These are phyloP conservation scores for Colletotrichum orbiculare DNA, from an alignment of 2,329 filamentous ascomycete genomes.

Conservation along the genomic window DNA sequence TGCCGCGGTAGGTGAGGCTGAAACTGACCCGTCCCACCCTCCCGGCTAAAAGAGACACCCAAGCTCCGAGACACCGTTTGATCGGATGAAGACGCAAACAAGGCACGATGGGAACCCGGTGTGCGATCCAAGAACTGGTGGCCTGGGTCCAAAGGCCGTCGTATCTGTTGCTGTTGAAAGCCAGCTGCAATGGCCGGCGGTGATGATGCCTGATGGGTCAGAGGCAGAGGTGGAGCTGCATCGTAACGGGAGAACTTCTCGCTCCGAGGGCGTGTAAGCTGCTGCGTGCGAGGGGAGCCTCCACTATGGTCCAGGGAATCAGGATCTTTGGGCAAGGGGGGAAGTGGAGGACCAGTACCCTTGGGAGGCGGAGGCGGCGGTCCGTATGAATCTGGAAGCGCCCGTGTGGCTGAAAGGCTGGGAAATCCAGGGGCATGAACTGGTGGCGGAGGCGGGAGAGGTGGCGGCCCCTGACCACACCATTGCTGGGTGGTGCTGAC, in stretches of 20 bases:
- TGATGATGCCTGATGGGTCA: slow-evolving; percentile 17
- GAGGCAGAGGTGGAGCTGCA: slow-evolving; percentile 58
- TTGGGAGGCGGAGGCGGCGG: slow-evolving; percentile 69
- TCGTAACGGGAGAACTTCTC: slow-evolving; percentile 55
- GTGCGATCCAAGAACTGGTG: too few species aligned
- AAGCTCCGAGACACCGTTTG: too few species aligned
- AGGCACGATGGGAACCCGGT: too few species aligned
- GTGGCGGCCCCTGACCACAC: slow-evolving; percentile 64
- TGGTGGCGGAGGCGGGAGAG: slow-evolving; percentile 77
- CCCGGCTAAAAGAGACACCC: too few species aligned
- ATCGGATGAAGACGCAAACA: too few species aligned
- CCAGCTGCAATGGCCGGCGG: too few species aligned
- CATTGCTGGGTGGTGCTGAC: slow-evolving; percentile 46
- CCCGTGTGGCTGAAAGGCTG: slow-evolving; percentile 49
- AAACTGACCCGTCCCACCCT: slow-evolving; percentile 20
- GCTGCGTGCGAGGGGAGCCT: slow-evolving; percentile 33
- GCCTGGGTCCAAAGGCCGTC: too few species aligned
- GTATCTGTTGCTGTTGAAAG: too few species aligned
- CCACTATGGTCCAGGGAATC: not conserved
- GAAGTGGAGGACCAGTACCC: slow-evolving; percentile 47
- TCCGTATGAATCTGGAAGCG: slow-evolving; percentile 45
- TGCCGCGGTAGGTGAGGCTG: slow-evolving; percentile 42
- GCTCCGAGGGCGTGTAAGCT: slow-evolving; percentile 28
- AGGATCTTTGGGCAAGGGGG: slow-evolving; percentile 40
- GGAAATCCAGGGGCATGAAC: slow-evolving; percentile 61